phyloP scores from a whole-genome alignment of 768 basidiomycete species.

The Goffeauzyma gilvescens region DNA sequence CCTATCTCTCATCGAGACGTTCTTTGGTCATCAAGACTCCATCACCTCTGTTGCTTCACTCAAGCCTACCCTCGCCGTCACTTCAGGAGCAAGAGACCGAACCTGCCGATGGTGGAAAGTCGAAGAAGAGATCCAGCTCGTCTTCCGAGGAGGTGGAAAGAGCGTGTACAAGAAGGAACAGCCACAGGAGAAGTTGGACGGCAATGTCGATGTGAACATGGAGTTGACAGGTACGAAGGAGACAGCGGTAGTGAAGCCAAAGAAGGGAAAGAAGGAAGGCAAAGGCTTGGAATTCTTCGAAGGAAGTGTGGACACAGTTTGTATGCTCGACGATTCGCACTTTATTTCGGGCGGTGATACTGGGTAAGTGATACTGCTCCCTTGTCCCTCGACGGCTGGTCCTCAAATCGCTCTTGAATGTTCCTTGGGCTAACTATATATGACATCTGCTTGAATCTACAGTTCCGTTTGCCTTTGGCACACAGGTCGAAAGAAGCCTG shows the following conservation, averaged over 20 bases:
- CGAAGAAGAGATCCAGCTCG: constrained; percentile 79
- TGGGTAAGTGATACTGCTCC: constrained; percentile 46
- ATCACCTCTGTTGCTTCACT: constrained; percentile 61
- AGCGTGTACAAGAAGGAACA: constrained; percentile 49
- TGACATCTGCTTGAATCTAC: neutral
- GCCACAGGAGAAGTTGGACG: constrained; percentile 36
- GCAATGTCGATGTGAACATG: too few relatives aligned
- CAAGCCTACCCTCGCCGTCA: constrained; percentile 64
- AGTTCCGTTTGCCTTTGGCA: constrained; percentile 87
- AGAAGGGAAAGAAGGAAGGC: constrained; percentile 6
- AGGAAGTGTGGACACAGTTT: constrained; percentile 75
- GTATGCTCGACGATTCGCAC: constrained; percentile 85
- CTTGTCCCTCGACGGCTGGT: neutral
- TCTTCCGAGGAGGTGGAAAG: constrained; percentile 85
- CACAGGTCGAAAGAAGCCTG: constrained; percentile 81
- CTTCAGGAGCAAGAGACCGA: constrained; percentile 74
- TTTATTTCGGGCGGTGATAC: constrained; percentile 91
- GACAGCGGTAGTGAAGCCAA: constrained; percentile 21
- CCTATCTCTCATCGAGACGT: constrained; percentile 83
- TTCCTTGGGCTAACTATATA: neutral
- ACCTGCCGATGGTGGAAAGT: constrained; percentile 93
- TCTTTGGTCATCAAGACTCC: constrained; percentile 90
- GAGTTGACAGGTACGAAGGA: too few relatives aligned
- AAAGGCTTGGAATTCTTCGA: constrained; percentile 45
- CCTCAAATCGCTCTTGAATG: neutral